phyloP scores from a whole-genome alignment of 805 yeast genomes.

The Komagataella ulmi region DNA sequence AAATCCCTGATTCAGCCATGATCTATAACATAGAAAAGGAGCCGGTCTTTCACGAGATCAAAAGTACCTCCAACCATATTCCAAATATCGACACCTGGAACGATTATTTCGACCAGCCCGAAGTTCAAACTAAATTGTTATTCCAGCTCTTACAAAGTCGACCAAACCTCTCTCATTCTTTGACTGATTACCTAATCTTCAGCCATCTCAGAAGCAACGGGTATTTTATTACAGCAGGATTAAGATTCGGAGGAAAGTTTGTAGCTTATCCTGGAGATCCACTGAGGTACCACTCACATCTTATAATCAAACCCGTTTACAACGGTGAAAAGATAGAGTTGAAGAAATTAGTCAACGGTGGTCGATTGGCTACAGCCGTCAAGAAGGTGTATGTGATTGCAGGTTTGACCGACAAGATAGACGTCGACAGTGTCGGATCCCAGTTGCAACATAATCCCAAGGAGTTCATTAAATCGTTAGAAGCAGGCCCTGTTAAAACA shows the following conservation, averaged over 20 bases:
- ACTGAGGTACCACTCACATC: conserved; percentile 76
- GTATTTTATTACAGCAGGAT: conserved; percentile 68
- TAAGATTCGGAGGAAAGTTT: conserved; percentile 81
- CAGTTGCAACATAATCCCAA: neutral
- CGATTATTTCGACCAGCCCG: conserved; percentile 5
- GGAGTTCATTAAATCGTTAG: conserved; percentile 8
- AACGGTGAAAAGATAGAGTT: conserved; percentile 42
- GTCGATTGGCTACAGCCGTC: conserved; percentile 84
- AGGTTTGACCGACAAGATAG: conserved; percentile 8
- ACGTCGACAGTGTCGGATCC: neutral
- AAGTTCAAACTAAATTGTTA: neutral
- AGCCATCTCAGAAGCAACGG: conserved; percentile 24
- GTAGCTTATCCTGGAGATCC: conserved; percentile 96
- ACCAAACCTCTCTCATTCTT: neutral
- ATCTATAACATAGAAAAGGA: neutral
- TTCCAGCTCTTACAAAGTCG: neutral
- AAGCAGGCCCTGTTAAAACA: conserved; percentile 19
- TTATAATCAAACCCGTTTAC: conserved; percentile 43
- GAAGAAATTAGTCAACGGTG: conserved; percentile 61
- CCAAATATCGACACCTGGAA: conserved; percentile 2
- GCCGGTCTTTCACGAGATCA: neutral
- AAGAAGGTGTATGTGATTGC: conserved; percentile 63
- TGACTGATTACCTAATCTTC: conserved; percentile 21
- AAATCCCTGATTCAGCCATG: neutral
- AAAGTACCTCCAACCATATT: neutral